Evolutionary conservation across 306 rosid genomes (phyloP).

Genomic region (Carpinus fangiana): DNA sequence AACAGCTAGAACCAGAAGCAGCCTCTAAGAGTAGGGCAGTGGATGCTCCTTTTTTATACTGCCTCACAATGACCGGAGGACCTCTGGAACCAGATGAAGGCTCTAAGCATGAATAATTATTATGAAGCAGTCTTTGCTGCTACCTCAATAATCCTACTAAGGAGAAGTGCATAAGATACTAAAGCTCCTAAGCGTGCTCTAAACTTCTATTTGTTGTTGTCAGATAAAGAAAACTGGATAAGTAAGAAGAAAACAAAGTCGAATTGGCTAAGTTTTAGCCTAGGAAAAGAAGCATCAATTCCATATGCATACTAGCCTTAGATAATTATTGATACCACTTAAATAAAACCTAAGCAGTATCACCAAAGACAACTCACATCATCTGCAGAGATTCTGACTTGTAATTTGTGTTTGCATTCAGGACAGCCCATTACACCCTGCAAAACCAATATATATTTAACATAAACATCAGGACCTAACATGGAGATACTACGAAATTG

Average conservation of each 20-base stretch:
- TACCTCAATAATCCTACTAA: not conserved
- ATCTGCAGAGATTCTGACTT: constrained; percentile 82
- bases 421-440: constrained; percentile 98
- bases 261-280: not conserved
- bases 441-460: constrained; percentile 30
- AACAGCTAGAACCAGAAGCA: too few relatives aligned
- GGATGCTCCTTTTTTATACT: too few relatives aligned
- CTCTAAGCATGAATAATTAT: not conserved
- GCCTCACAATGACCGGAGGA: too few relatives aligned
- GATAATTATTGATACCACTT: not conserved
- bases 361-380: constrained; percentile 62
- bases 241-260: not conserved
- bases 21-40: too few relatives aligned
- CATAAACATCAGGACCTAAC: constrained; percentile 19
- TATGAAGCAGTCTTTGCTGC: too few relatives aligned
- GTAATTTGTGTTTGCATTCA: constrained; percentile 87
- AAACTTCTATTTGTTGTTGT: not conserved
- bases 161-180: not conserved
- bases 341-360: constrained; percentile 10
- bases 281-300: not conserved
- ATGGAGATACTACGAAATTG: constrained; percentile 23
- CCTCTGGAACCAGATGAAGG: not conserved
- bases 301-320: not conserved
- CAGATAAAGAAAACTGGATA: not conserved
- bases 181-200: not conserved